Evolutionary conservation across 2,329 filamentous ascomycete genomes (phyloP).

Genomic region (Colletotrichum spinosum): DNA sequence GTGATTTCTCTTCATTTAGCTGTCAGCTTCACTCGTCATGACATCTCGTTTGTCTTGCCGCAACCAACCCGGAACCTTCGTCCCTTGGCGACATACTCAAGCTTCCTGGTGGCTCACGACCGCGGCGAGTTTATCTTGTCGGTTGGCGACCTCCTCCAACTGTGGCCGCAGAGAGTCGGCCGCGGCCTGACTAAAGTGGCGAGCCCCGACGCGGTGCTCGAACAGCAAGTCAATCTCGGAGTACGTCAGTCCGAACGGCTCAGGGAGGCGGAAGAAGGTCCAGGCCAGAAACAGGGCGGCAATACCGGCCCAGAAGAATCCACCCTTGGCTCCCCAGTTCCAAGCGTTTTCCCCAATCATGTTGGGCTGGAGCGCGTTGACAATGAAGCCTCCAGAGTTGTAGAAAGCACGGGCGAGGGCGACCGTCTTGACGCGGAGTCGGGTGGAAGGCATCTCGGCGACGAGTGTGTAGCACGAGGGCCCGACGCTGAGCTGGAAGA

Average conservation of each 20-base stretch:
- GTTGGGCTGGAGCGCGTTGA: slow-evolving; percentile 39
- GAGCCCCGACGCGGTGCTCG: slow-evolving; percentile 40
- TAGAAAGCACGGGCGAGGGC: slow-evolving; percentile 56
- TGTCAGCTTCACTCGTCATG: too few relatives aligned
- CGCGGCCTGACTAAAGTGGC: slow-evolving; percentile 35
- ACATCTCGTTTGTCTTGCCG: too few relatives aligned
- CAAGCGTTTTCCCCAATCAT: slow-evolving; percentile 39
- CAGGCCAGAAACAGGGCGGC: slow-evolving; percentile 45
- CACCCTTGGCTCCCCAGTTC: slow-evolving; percentile 47
- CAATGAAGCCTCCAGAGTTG: slow-evolving; percentile 55
- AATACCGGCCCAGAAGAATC: slow-evolving; percentile 45
- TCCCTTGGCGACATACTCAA: neutral
- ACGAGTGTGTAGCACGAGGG: slow-evolving; percentile 59
- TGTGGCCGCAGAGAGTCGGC: slow-evolving; percentile 35
- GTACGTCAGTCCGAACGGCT: slow-evolving; percentile 43
- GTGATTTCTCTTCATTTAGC: too few relatives aligned
- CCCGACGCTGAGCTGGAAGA: slow-evolving; percentile 52
- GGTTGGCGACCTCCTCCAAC: slow-evolving; percentile 37
- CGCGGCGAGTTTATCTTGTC: slow-evolving; percentile 31
- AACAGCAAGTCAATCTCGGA: slow-evolving; percentile 43
- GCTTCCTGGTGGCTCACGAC: slow-evolving; percentile 31
- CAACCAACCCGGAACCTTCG: too few relatives aligned
- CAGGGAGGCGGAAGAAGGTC: slow-evolving; percentile 46
- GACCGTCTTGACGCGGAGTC: slow-evolving; percentile 59
- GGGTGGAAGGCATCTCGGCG: slow-evolving; percentile 57